These are phyloP conservation scores for Aegilops tauschii DNA, from an alignment of 176 grass and related monocot genomes.

Conservation along the genomic window DNA sequence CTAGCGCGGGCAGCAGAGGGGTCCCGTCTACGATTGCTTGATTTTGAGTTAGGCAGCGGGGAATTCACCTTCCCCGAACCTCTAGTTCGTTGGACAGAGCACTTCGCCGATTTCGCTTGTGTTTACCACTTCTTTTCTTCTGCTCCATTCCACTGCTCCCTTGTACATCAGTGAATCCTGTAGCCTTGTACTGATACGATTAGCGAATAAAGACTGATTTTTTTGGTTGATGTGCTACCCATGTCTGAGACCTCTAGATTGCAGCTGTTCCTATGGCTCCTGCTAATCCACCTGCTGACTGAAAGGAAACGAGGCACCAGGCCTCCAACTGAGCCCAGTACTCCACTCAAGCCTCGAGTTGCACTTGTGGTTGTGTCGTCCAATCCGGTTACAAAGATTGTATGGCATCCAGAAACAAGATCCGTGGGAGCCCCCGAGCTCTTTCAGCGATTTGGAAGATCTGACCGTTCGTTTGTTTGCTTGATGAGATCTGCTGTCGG, in stretches of 20 bases:
- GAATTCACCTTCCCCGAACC: background rate
- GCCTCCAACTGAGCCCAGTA: too few relatives aligned
- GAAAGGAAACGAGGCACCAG: background rate
- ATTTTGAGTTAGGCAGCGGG: background rate
- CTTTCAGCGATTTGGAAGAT: too few relatives aligned
- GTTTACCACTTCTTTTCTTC: background rate
- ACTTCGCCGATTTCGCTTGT: background rate
- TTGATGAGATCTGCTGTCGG: too few relatives aligned
- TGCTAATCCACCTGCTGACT: background rate
- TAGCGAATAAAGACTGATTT: background rate
- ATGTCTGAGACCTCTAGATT: background rate
- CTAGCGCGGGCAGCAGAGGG: background rate
- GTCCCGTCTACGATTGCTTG: background rate
- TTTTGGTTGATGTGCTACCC: background rate
- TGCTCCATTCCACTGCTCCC: background rate
- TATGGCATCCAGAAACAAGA: too few relatives aligned
- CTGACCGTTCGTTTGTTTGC: too few relatives aligned
- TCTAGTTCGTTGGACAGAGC: background rate
- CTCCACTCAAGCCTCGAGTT: too few relatives aligned
- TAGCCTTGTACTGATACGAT: background rate
- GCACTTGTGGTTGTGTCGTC: too few relatives aligned
- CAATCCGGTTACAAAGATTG: too few relatives aligned
- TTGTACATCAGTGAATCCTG: background rate
- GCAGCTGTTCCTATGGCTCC: background rate
- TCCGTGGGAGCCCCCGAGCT: too few relatives aligned